phyloP scores from a whole-genome alignment of 1,284 basidiomycete genomes.

The Irpex sp. region DNA sequence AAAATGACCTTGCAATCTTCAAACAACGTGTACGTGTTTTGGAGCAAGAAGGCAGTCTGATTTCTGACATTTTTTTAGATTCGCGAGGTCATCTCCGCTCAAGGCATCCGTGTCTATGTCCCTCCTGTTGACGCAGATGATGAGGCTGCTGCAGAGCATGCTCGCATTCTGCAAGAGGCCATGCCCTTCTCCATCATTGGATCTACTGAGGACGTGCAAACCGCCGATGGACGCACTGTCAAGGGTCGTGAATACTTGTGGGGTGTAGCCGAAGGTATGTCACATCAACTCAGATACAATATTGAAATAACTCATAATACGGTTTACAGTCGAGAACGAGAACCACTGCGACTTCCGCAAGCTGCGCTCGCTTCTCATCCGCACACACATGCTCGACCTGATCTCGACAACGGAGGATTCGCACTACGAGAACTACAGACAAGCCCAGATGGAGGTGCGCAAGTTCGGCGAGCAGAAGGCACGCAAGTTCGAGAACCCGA shows the following conservation, averaged over 20 bases:
- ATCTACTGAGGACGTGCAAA: constrained; percentile 91
- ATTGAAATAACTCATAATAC: background rate
- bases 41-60: constrained; percentile 1
- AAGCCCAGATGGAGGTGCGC: constrained; percentile 99
- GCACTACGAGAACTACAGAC: constrained; percentile 98
- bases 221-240: constrained; percentile 87
- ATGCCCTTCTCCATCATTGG: constrained; percentile 99
- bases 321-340: constrained; percentile 86
- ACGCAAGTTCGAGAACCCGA: constrained; percentile 98
- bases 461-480: constrained; percentile 99
- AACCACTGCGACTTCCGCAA: constrained; percentile 99
- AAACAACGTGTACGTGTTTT: constrained; percentile 78
- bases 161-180: constrained; percentile 80
- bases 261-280: constrained; percentile 94
- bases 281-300: background rate
- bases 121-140: constrained; percentile 94
- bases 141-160: constrained; percentile 85
- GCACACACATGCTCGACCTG: constrained; percentile 98
- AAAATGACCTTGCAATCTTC: constrained; percentile 87
- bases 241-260: constrained; percentile 99
- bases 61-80: constrained; percentile 46
- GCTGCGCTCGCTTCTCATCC: constrained; percentile 91
- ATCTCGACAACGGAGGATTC: constrained; percentile 94
- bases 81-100: constrained; percentile 86
- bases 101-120: constrained; percentile 93